phyloP scores from a whole-genome alignment of 2,329 filamentous ascomycete species.

The Phaeoacremonium minimum region DNA sequence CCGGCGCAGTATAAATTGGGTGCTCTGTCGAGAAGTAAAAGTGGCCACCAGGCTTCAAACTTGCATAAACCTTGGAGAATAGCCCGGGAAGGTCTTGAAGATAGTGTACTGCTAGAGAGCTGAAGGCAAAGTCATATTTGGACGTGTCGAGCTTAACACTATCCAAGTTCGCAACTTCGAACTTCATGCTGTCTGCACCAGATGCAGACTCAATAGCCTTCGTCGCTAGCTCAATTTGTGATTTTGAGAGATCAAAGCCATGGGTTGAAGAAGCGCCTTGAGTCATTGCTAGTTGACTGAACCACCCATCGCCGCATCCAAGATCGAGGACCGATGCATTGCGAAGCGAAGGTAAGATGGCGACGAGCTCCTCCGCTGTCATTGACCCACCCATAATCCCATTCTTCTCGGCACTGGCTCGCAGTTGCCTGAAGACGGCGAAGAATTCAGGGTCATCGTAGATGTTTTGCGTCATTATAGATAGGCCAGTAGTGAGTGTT shows the following conservation, averaged over 20 bases:
- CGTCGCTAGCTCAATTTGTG: background rate
- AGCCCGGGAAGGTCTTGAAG: constrained; percentile 21
- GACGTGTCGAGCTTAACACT: constrained; percentile 12
- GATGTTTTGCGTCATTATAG: constrained; percentile 4
- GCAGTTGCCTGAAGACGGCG: constrained; percentile 1
- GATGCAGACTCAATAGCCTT: background rate
- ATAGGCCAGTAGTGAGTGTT: too few relatives aligned
- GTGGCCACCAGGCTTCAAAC: constrained; percentile 18
- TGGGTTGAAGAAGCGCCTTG: background rate
- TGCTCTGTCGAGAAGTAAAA: constrained; percentile 38
- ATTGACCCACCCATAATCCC: constrained; percentile 1
- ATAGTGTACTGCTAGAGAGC: constrained; percentile 31
- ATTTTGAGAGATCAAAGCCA: constrained; percentile 3
- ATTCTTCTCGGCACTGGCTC: background rate
- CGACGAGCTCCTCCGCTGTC: constrained; percentile 1
- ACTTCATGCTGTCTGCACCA: background rate
- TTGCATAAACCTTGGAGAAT: constrained; percentile 16
- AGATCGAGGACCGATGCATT: constrained; percentile 2
- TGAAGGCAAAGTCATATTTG: constrained; percentile 27
- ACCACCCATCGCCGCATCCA: constrained; percentile 6
- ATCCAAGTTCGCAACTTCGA: constrained; percentile 20
- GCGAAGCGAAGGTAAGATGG: background rate
- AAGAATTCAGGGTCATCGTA: constrained; percentile 4
- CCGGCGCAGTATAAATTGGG: constrained; percentile 32
- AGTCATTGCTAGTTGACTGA: constrained; percentile 1